phyloP scores from a whole-genome alignment of 1,284 basidiomycete species.

The Boletus calvinii region DNA sequence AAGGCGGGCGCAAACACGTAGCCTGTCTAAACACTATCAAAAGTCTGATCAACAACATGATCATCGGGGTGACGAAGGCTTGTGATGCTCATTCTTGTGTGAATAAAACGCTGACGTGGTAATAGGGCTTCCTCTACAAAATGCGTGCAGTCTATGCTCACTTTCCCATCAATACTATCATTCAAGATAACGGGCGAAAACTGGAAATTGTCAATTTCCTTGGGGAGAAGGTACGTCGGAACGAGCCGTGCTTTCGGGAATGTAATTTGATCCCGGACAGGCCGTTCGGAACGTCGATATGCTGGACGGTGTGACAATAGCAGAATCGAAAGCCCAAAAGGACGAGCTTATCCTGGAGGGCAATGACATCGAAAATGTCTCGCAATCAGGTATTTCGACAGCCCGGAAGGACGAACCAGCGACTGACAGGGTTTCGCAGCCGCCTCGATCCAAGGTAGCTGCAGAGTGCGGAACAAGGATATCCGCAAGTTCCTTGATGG shows the following conservation, averaged over 20 bases:
- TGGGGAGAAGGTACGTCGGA: constrained; percentile 79
- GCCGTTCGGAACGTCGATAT: constrained; percentile 91
- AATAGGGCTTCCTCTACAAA: constrained; percentile 97
- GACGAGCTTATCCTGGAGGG: constrained; percentile 93
- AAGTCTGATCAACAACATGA: constrained; percentile 95
- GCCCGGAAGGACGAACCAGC: not conserved
- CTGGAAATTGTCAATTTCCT: constrained; percentile 99
- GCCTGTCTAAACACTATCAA: constrained; percentile 97
- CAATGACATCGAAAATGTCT: constrained; percentile 94
- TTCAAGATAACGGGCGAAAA: constrained; percentile 75
- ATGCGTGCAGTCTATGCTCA: constrained; percentile 99
- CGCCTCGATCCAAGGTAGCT: constrained; percentile 92
- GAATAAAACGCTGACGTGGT: constrained; percentile 3
- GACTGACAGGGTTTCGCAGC: constrained; percentile 46
- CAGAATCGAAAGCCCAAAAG: constrained; percentile 94
- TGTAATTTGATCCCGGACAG: constrained; percentile 39
- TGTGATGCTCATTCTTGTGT: not conserved
- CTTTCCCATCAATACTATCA: constrained; percentile 99
- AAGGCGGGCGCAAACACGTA: constrained; percentile 97
- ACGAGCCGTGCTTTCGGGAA: not conserved
- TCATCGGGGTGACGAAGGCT: constrained; percentile 92
- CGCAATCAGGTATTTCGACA: constrained; percentile 72
- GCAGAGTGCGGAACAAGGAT: constrained; percentile 97
- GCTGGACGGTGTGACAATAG: constrained; percentile 85
- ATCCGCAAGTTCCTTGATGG: constrained; percentile 93